Evolutionary conservation across 1,284 basidiomycete species (phyloP).

Genomic region (Microbotryum lychnidis-dioicae): DNA sequence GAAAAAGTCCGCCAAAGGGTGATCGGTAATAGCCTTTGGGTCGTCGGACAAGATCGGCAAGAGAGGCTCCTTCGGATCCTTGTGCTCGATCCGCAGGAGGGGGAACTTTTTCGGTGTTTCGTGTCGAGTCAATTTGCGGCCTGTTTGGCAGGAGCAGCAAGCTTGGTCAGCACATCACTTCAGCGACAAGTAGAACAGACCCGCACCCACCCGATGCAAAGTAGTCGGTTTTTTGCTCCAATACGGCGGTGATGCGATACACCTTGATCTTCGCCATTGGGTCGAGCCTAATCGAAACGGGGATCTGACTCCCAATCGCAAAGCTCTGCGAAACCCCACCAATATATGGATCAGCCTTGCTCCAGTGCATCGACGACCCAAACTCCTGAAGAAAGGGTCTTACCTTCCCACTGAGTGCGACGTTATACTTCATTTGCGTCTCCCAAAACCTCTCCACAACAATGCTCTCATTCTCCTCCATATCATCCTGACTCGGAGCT

Average conservation of each 20-base stretch:
- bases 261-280: slow-evolving; percentile 79
- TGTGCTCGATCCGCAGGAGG: slow-evolving; percentile 59
- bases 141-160: slow-evolving; percentile 9
- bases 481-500: slow-evolving; percentile 49
- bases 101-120: slow-evolving; percentile 61
- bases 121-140: slow-evolving; percentile 57
- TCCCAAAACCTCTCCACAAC: slow-evolving; percentile 90
- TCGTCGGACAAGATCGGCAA: slow-evolving; percentile 57
- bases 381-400: slow-evolving; percentile 4
- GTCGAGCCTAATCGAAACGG: slow-evolving; percentile 71
- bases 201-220: slow-evolving; percentile 37
- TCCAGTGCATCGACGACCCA: slow-evolving; percentile 12
- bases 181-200: too few relatives aligned
- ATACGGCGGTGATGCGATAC: slow-evolving; percentile 62
- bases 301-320: slow-evolving; percentile 72
- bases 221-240: slow-evolving; percentile 57
- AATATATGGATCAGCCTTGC: too few relatives aligned
- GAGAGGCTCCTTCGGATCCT: slow-evolving; percentile 50
- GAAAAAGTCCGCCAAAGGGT: slow-evolving; percentile 33
- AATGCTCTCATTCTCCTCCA: slow-evolving; percentile 69
- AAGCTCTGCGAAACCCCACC: slow-evolving; percentile 46
- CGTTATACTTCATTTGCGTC: slow-evolving; percentile 69
- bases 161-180: too few relatives aligned
- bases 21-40: slow-evolving; percentile 32
- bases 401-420: slow-evolving; percentile 64